Percentiles rank a stretch among this genome's conserved stretches.
phyloP scores from a whole-genome alignment of 2,329 filamentous ascomycete genomes.

The Stachybotrys chartarum region DNA sequence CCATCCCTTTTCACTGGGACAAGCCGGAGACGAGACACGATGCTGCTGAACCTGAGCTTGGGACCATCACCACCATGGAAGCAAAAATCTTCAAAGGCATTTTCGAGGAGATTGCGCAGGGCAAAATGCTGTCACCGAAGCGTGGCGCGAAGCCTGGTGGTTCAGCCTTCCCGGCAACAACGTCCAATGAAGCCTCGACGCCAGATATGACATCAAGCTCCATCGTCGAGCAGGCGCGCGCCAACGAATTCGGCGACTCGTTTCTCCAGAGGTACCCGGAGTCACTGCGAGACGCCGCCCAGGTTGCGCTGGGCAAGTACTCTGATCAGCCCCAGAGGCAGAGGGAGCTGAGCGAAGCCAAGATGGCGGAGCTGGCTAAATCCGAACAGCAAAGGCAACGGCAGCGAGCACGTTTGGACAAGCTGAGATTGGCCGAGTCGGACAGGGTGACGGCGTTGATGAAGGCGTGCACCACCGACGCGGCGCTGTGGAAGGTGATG shows the following conservation, averaged over 20 bases:
- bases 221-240: slow-evolving; percentile 23
- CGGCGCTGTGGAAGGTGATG: slow-evolving; percentile 59
- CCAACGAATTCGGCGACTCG: slow-evolving; percentile 23
- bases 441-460: slow-evolving; percentile 47
- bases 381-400: background rate
- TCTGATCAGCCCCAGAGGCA: slow-evolving; percentile 19
- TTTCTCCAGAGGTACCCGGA: slow-evolving; percentile 29
- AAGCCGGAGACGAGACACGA: slow-evolving; percentile 27
- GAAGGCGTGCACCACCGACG: slow-evolving; percentile 48
- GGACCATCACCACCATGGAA: slow-evolving; percentile 53
- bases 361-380: slow-evolving; percentile 19
- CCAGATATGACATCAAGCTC: slow-evolving; percentile 14
- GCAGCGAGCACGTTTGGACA: slow-evolving; percentile 27
- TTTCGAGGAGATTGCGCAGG: slow-evolving; percentile 34
- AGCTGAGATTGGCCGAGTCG: slow-evolving; percentile 37
- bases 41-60: slow-evolving; percentile 17
- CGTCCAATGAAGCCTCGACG: background rate
- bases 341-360: slow-evolving; percentile 2
- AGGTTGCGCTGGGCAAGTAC: slow-evolving; percentile 30
- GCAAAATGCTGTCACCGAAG: slow-evolving; percentile 18
- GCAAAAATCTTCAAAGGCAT: slow-evolving; percentile 54
- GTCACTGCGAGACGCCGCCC: slow-evolving; percentile 30
- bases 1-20: slow-evolving; percentile 48
- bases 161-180: background rate
- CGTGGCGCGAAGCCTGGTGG: background rate